Conservation (phyloP, 179 eudicot species). For the Patellifolia procumbens region DNA sequence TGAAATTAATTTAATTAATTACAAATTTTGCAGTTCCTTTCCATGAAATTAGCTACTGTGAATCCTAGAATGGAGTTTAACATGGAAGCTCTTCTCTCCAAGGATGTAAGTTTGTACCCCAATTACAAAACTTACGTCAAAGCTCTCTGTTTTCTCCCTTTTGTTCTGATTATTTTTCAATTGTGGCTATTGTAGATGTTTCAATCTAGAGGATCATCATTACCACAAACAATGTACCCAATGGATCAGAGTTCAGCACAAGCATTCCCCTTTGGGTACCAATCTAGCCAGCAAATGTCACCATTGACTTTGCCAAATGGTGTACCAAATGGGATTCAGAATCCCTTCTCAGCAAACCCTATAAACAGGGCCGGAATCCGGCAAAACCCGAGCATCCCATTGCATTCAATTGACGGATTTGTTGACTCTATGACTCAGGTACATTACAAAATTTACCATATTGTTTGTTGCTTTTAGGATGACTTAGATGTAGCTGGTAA, state of each 20-base stretch:
- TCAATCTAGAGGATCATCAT: slow-evolving; percentile 41
- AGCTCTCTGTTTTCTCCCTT: no score
- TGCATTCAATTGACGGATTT: slow-evolving; percentile 26
- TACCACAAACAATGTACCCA: slow-evolving; percentile 38
- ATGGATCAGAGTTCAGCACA: slow-evolving; percentile 45
- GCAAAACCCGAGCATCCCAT: slow-evolving; percentile 11
- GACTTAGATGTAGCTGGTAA: no score
- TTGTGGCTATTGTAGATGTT: slow-evolving; percentile 39
- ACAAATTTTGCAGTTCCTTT: slow-evolving; percentile 49
- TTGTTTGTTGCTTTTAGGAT: no score
- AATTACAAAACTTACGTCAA: not conserved
- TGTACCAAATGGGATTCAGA: slow-evolving; percentile 35
- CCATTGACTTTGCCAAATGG: slow-evolving; percentile 25
- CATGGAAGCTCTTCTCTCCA: slow-evolving; percentile 64
- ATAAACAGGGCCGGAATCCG: slow-evolving; percentile 25
- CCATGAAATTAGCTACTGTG: slow-evolving; percentile 71
- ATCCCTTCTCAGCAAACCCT: slow-evolving; percentile 45
- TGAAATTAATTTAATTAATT: not conserved
- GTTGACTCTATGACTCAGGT: slow-evolving; percentile 34
- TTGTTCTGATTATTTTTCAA: no score
- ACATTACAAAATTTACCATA: not conserved
- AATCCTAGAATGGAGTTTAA: slow-evolving; percentile 66
- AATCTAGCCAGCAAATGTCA: slow-evolving; percentile 40
- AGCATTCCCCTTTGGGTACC: slow-evolving; percentile 46
- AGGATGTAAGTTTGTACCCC: slow-evolving; percentile 52